Base-by-base conservation (phyloP, 2,329 filamentous ascomycete species). In the Fusarium torreyae region DNA sequence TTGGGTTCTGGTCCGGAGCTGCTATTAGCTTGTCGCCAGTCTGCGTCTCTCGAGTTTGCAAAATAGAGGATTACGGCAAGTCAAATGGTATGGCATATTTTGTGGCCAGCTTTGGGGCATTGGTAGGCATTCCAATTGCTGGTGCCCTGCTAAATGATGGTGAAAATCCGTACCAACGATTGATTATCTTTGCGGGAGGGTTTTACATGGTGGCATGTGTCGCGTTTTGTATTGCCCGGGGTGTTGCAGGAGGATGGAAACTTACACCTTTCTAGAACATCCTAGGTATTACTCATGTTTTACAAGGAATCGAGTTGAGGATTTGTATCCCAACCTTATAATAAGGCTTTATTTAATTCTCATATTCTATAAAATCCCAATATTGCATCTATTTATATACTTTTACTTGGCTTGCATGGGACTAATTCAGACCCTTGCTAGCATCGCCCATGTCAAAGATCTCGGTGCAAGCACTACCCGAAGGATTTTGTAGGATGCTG, bases 21-120 rank as follows among this genome's bases (percentile, higher is more conserved):
- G 91, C 91, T 59, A 92, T 94, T 71, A 88, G 85, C 7, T 76
- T 94, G 49, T 91, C 90, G 0, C 91, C 92, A 0, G 91, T 93
- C 1, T 93, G 91, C 66, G 84, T 94, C 2, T 89, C 89, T 1
- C 89, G 92, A 77, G 83, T 93, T 3, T 93, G 91, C 77, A 84
- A 86, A 24, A 91, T 89, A 1, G 86, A 90, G 64, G 83, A 92
- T 48, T 92, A 92, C 66, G 91, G 91, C 0, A 82, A 89, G 36
- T 89, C 91, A 64, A 92, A 90, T 69, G 89, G 90, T 3, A 92
- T 90, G 2, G 88, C 88, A 48, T 93, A 91, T 74, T 91, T 88
- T 0, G 81, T 93, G 31, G 90, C 92, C 14, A 88, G 86, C 49
- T 87, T 93, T 71, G 90, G 76, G 1, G 72, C 74, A 5, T 77